These are phyloP conservation scores for Cinnamomum micranthum DNA, from an alignment of 164 flowering plant species.

Conservation along the genomic window DNA sequence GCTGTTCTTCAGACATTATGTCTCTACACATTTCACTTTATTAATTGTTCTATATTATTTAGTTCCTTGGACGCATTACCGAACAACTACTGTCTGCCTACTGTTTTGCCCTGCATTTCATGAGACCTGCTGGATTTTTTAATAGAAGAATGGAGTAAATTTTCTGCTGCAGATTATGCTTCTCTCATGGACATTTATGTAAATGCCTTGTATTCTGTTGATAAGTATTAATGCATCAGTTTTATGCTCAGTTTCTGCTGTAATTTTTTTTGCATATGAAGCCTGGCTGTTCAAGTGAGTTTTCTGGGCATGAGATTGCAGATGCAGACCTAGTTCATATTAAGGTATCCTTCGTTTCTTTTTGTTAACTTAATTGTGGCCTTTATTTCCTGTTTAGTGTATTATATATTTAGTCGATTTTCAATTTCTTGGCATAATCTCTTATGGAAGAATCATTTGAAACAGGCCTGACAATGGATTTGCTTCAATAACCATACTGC, in stretches of 20 bases:
- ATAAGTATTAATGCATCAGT: background rate
- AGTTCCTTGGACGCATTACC: background rate
- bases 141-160: background rate
- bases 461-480: background rate
- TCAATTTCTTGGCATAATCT: background rate
- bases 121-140: background rate
- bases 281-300: slow-evolving; percentile 98
- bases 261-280: slow-evolving; percentile 27
- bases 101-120: background rate
- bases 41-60: background rate
- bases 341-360: slow-evolving; percentile 41
- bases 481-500: background rate
- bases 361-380: background rate
- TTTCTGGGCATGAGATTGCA: slow-evolving; percentile 47
- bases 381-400: background rate
- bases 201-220: background rate
- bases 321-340: slow-evolving; percentile 81
- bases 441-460: background rate
- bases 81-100: background rate
- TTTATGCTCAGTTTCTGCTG: background rate
- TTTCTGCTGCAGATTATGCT: background rate
- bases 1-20: too few species aligned
- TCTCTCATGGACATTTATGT: background rate
- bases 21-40: background rate
- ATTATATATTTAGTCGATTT: background rate